Conservation (phyloP, 2,329 filamentous ascomycete species). For the Aspergillus costaricaensis region DNA sequence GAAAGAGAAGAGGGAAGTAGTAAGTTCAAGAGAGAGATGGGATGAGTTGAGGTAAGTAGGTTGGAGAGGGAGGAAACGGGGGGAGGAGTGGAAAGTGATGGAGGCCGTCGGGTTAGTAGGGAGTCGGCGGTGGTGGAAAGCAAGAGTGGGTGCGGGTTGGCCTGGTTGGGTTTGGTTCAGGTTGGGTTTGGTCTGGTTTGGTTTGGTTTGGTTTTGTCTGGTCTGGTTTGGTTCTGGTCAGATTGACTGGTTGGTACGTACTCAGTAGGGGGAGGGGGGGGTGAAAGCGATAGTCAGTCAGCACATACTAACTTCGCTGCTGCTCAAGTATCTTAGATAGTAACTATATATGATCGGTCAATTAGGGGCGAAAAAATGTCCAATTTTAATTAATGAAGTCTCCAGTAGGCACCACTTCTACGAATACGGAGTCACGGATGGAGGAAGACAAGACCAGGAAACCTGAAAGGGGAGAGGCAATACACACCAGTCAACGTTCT, state of each 20-base stretch:
- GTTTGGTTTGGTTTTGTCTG: not conserved
- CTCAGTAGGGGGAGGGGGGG: not conserved
- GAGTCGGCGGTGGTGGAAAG: not conserved
- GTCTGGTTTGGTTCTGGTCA: not conserved
- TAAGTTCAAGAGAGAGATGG: constrained; percentile 25
- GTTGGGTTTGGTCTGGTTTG: not conserved
- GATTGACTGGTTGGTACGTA: not conserved
- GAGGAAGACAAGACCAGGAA: not conserved
- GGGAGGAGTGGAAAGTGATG: constrained; percentile 11
- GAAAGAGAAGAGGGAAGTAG: constrained; percentile 17
- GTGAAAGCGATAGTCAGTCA: not conserved
- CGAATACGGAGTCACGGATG: not conserved
- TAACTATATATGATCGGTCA: not conserved
- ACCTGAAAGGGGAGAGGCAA: not conserved
- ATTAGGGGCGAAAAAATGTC: not conserved
- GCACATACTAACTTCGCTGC: not conserved
- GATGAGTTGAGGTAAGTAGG: constrained; percentile 26
- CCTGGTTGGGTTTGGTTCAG: not conserved
- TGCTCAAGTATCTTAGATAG: not conserved
- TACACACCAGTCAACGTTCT: not conserved
- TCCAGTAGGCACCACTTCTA: not conserved
- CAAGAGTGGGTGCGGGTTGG: not conserved
- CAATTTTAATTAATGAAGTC: not conserved
- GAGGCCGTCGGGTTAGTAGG: not conserved
- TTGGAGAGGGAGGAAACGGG: constrained; percentile 15